Percentiles rank a stretch among this genome's conserved stretches.
Conservation (phyloP, 2,329 filamentous ascomycete genomes). For the Aspergillus caelatus region DNA sequence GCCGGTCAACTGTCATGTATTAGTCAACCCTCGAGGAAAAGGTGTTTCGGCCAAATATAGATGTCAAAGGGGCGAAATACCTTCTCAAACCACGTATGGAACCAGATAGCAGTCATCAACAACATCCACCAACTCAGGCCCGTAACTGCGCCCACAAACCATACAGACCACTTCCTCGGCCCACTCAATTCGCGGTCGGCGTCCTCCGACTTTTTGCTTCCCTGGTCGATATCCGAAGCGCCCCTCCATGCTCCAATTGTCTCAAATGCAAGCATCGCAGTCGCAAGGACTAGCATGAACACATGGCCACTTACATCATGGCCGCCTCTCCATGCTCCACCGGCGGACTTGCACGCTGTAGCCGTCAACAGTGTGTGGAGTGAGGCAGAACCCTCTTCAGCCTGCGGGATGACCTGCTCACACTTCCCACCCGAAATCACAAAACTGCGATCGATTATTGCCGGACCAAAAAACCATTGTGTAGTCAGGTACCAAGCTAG, state of each 20-base stretch:
- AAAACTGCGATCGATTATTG: conserved; percentile 88
- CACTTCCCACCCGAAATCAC: conserved; percentile 86
- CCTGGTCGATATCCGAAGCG: conserved; percentile 54
- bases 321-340: conserved; percentile 86
- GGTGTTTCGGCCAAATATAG: conserved; percentile 22
- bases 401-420: conserved; percentile 59
- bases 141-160: conserved; percentile 60
- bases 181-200: conserved; percentile 46
- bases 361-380: conserved; percentile 64
- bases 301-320: conserved; percentile 97
- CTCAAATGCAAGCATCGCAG: conserved; percentile 80
- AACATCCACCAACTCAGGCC: conserved; percentile 90
- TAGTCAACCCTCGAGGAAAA: conserved; percentile 9
- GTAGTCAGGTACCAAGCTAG: conserved; percentile 82
- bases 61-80: conserved; percentile 43
- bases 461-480: conserved; percentile 94
- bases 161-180: conserved; percentile 59
- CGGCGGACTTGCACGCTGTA: conserved; percentile 77
- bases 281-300: conserved; percentile 85
- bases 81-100: conserved; percentile 99
- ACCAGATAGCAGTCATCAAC: conserved; percentile 97
- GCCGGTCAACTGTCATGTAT: conserved; percentile 49
- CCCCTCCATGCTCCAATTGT: conserved; percentile 57
- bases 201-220: conserved; percentile 29
- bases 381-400: conserved; percentile 28